Evolutionary conservation across 2,329 filamentous ascomycete species (phyloP).

Genomic region (Pseudopyrenochaeta lycopersici): DNA sequence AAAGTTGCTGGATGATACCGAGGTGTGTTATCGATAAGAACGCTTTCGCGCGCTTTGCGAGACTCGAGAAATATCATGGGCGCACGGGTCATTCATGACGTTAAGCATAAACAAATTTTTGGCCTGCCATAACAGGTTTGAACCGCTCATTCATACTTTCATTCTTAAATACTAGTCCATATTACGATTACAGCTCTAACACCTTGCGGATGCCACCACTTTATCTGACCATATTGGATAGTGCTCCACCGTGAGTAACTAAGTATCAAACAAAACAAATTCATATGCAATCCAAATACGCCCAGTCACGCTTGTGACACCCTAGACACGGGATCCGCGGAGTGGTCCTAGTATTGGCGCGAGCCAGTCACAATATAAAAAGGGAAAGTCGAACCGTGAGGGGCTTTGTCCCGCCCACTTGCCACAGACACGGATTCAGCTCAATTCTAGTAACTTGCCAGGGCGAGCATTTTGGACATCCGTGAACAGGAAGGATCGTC

Average conservation of each 20-base stretch:
- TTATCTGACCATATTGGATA: too few species aligned
- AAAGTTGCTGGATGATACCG: not conserved
- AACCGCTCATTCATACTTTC: too few species aligned
- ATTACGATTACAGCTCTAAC: too few species aligned
- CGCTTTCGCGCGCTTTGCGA: not conserved
- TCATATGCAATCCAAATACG: too few species aligned
- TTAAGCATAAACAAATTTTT: too few species aligned
- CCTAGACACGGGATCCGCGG: not conserved
- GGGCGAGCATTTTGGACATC: not conserved
- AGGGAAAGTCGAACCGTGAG: conserved; percentile 1
- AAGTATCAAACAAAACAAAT: too few species aligned
- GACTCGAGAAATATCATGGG: not conserved
- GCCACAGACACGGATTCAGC: conserved; percentile 1
- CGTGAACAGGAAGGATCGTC: conserved; percentile 12
- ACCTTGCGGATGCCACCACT: too few species aligned
- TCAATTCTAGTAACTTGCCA: conserved; percentile 1
- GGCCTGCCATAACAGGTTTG: too few species aligned
- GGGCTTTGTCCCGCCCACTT: conserved; percentile 7
- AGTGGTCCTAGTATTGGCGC: not conserved
- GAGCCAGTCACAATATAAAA: not conserved
- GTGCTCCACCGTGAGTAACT: too few species aligned
- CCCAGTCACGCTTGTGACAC: too few species aligned
- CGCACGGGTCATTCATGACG: too few species aligned
- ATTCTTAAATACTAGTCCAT: too few species aligned
- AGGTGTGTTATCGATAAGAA: conserved; percentile 23